A percentile compares a stretch with the other conserved stretches of the same genome.
Conservation (phyloP, 179 eudicot genomes). For the Silene vulgaris region DNA sequence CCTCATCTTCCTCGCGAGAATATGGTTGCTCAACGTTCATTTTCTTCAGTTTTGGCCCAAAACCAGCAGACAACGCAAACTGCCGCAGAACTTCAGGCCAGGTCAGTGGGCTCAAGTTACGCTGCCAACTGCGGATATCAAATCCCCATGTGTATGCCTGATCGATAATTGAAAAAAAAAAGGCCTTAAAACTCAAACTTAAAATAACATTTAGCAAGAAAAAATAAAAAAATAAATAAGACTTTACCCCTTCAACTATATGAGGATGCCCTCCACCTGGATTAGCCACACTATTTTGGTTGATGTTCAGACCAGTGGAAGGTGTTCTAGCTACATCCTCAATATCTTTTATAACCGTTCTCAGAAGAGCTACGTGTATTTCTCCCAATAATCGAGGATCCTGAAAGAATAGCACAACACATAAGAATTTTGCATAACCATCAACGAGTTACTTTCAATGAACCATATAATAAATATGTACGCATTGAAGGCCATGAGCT, state of each 20-base stretch:
- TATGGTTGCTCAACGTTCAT: conserved; percentile 41
- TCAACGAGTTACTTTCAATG: not conserved
- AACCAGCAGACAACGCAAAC: conserved; percentile 79
- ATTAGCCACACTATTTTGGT: conserved; percentile 51
- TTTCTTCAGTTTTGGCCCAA: conserved; percentile 81
- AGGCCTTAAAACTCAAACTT: conserved; percentile 1
- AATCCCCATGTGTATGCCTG: conserved; percentile 97
- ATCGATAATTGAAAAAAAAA: conserved; percentile 8
- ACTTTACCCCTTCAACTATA: conserved; percentile 82
- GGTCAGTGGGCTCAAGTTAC: conserved; percentile 63
- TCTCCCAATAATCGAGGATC: conserved; percentile 80
- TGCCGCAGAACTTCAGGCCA: conserved; percentile 91
- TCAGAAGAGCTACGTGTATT: conserved; percentile 70
- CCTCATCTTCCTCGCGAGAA: conserved; percentile 73
- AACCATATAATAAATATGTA: not conserved
- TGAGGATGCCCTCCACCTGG: conserved; percentile 90
- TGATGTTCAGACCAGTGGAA: conserved; percentile 48
- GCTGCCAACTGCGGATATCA: conserved; percentile 79
- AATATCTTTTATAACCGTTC: conserved; percentile 69
- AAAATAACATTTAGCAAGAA: not conserved
- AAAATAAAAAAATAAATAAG: conserved; percentile 10
- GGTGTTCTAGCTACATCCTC: conserved; percentile 90
- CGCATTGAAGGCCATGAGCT: conserved; percentile 26
- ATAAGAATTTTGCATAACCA: not conserved
- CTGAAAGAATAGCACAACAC: conserved; percentile 32